Evolutionary conservation across 2,329 filamentous ascomycete genomes (phyloP).

Genomic region (Fusarium solani-melongenae): DNA sequence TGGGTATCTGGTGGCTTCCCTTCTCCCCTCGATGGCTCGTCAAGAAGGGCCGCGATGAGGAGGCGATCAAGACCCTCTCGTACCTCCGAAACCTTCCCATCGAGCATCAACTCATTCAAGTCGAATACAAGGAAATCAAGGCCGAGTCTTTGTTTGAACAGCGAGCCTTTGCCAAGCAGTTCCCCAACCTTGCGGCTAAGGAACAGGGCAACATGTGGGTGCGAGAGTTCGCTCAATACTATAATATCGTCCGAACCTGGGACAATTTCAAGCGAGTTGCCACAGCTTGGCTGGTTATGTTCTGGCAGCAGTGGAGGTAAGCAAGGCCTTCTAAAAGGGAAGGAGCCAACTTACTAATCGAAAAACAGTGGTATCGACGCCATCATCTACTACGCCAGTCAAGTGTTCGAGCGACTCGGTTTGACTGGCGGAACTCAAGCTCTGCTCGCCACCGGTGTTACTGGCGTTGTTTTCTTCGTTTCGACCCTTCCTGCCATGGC

Average conservation of each 20-base stretch:
- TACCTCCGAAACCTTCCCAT: slow-evolving; percentile 69
- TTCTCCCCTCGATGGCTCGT: slow-evolving; percentile 83
- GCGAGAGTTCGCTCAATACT: slow-evolving; percentile 62
- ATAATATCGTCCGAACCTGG: slow-evolving; percentile 43
- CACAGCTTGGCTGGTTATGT: slow-evolving; percentile 72
- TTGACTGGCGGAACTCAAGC: slow-evolving; percentile 68
- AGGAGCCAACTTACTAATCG: background rate
- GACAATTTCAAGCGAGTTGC: slow-evolving; percentile 72
- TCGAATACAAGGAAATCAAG: slow-evolving; percentile 87
- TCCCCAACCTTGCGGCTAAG: slow-evolving; percentile 54
- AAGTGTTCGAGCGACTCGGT: slow-evolving; percentile 73
- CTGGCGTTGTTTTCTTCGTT: slow-evolving; percentile 74
- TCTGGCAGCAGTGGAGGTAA: slow-evolving; percentile 61
- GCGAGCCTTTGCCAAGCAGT: slow-evolving; percentile 71
- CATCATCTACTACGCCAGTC: slow-evolving; percentile 61
- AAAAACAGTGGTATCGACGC: slow-evolving; percentile 24
- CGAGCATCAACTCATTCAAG: slow-evolving; percentile 74
- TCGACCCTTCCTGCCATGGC: slow-evolving; percentile 48
- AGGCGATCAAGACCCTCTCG: slow-evolving; percentile 67
- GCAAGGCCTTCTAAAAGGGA: background rate
- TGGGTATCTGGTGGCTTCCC: slow-evolving; percentile 82
- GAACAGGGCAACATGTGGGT: slow-evolving; percentile 55
- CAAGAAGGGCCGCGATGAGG: slow-evolving; percentile 75
- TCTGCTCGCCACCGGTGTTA: slow-evolving; percentile 76
- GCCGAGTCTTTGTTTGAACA: slow-evolving; percentile 83